Percentiles rank a stretch among this genome's conserved stretches.
These are phyloP conservation scores for Saturnispora dispora DNA, from an alignment of 805 yeast genomes.

Conservation along the genomic window DNA sequence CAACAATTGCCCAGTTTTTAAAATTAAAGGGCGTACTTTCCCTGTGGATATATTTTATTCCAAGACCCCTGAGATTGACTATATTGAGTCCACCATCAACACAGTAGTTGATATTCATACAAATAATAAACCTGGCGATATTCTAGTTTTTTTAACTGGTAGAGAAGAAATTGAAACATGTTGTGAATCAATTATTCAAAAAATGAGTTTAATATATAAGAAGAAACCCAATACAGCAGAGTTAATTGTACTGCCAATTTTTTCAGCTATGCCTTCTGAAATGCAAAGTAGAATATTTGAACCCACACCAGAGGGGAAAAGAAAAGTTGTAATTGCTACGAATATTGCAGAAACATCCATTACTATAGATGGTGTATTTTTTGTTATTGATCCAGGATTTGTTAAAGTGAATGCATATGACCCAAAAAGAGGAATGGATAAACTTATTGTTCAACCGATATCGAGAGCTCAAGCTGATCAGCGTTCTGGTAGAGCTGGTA, in stretches of 20 bases:
- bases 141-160: slow-evolving; percentile 78
- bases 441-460: slow-evolving; percentile 72
- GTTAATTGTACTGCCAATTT: slow-evolving; percentile 74
- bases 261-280: slow-evolving; percentile 86
- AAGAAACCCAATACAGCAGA: slow-evolving; percentile 40
- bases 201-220: slow-evolving; percentile 55
- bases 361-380: slow-evolving; percentile 88
- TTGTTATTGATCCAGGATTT: slow-evolving; percentile 91
- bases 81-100: slow-evolving; percentile 73
- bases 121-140: slow-evolving; percentile 70
- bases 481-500: slow-evolving; percentile 94
- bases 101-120: slow-evolving; percentile 80
- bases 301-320: slow-evolving; percentile 70
- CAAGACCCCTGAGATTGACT: slow-evolving; percentile 77
- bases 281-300: slow-evolving; percentile 84
- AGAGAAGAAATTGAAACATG: slow-evolving; percentile 93
- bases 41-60: slow-evolving; percentile 84
- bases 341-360: slow-evolving; percentile 96
- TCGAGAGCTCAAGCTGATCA: slow-evolving; percentile 96
- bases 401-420: slow-evolving; percentile 86
- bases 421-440: slow-evolving; percentile 85
- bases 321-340: slow-evolving; percentile 91
- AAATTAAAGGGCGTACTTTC: slow-evolving; percentile 82
- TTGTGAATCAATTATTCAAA: slow-evolving; percentile 61
- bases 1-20: slow-evolving; percentile 69